Evolutionary conservation across 2,329 filamentous ascomycete species (phyloP), one percentile per base, ranked within the genome.

Genomic region (Hypoxylon sp.): DNA sequence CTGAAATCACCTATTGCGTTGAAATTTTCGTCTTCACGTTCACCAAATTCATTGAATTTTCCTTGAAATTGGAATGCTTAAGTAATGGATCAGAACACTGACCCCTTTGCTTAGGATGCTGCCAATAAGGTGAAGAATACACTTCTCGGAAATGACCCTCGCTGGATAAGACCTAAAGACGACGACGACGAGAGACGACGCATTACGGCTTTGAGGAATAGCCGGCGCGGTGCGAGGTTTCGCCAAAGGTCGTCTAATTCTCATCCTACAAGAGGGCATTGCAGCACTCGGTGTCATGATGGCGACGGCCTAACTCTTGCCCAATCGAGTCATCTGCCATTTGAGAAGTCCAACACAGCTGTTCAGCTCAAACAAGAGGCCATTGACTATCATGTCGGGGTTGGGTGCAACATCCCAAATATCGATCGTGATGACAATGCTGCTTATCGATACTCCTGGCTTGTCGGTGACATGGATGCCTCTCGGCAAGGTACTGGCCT

Each of bases 51-150:
- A 13, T 35, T 9, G 8, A 29, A 51, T 35, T 14, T 6, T 1
- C 35, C 19, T 29, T 17, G 35, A 54, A 13, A 42, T 5, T 19
- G 19, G 24, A 9, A n/a, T 3, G 22, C 8, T 10, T 35, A n/a
- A 42, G 46, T 13, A n/a, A 42, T 13, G 6, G 17, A 22, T 19
- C 24, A 39, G 22, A 26, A 14, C 42, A 46, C 54, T 71, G 61
- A 71, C 17, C 51, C 11, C 33, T 29, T 37, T 9, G 3, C 19
- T 22, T 17, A 71, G 72, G 87, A 88, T 71, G 88, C 87, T 29
- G 86, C 85, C 35, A 86, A 87, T 73, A 89, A 89, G 78, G 87
- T 85, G 22, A 83, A 89, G 70, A 85, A 86, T 59, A 79, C 81
- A 6, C 83, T 88, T 67, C 82, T 89, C 33, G 87, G 88, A 69